phyloP scores from a whole-genome alignment of 305 asterid genomes.

The Lippia alba region DNA sequence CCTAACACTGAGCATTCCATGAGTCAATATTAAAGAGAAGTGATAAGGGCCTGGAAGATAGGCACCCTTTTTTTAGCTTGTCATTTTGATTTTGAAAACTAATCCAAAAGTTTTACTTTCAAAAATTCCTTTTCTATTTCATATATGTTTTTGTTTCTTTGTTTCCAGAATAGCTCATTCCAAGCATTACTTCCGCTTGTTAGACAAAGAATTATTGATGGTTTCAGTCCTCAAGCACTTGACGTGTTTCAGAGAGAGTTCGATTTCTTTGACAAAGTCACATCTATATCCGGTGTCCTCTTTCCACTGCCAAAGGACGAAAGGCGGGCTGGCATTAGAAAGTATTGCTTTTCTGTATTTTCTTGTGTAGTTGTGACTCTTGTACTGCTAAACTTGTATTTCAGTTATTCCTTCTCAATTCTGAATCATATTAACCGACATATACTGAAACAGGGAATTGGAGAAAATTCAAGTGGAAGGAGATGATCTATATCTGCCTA shows the following conservation, averaged over 20 bases:
- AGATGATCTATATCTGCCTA: conserved; percentile 77
- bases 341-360: conserved; percentile 38
- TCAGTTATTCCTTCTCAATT: conserved; percentile 4
- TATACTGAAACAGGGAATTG: conserved; percentile 55
- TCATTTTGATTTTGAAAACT: background rate
- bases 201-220: conserved; percentile 65
- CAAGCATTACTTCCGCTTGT: conserved; percentile 64
- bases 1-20: background rate
- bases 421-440: conserved; percentile 8
- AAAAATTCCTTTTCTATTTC: conserved; percentile 6
- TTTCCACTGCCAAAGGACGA: conserved; percentile 75
- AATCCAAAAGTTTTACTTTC: conserved; percentile 5
- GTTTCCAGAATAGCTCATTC: conserved; percentile 58
- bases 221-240: conserved; percentile 60
- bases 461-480: conserved; percentile 71
- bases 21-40: background rate
- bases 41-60: no score
- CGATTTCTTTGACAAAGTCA: conserved; percentile 78
- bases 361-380: conserved; percentile 8
- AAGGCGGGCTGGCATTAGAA: conserved; percentile 71
- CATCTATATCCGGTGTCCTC: conserved; percentile 75
- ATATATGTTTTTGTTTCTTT: conserved; percentile 22
- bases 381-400: background rate
- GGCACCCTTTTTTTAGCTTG: no score
- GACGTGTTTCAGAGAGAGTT: conserved; percentile 66